Conservation (phyloP, 176 grass and related monocot genomes). For the Carex kokanica region DNA sequence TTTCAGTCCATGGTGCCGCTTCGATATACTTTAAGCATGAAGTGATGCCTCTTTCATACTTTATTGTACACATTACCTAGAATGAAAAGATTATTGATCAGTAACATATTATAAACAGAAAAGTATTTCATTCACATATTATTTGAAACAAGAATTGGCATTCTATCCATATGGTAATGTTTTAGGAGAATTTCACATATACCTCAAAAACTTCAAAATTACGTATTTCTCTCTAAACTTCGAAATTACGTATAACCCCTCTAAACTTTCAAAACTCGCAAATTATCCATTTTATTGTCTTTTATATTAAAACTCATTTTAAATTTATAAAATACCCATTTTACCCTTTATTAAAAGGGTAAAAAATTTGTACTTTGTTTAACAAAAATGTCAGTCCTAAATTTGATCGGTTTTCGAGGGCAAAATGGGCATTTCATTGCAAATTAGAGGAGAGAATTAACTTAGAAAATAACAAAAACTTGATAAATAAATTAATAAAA, state of each 20-base stretch:
- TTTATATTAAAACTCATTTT: too few species aligned
- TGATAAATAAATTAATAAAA: neutral
- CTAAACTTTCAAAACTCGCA: too few species aligned
- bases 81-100: constrained; percentile 23
- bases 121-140: neutral
- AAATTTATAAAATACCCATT: too few species aligned
- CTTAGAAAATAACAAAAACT: neutral
- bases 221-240: too few species aligned
- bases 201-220: too few species aligned
- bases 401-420: too few species aligned
- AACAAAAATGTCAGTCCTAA: too few species aligned
- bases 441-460: neutral
- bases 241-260: too few species aligned
- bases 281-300: too few species aligned
- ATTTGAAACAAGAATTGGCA: neutral
- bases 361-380: too few species aligned
- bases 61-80: constrained; percentile 69
- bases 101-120: neutral
- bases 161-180: neutral
- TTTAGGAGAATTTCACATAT: too few species aligned
- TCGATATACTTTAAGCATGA: constrained; percentile 85
- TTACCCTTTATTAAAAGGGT: too few species aligned
- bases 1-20: constrained; percentile 77
- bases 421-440: neutral
- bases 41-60: constrained; percentile 66